Evolutionary conservation across 73 alveolate species (phyloP), one percentile per base, ranked within the genome.

Genomic region (Diophrys appendiculata): DNA sequence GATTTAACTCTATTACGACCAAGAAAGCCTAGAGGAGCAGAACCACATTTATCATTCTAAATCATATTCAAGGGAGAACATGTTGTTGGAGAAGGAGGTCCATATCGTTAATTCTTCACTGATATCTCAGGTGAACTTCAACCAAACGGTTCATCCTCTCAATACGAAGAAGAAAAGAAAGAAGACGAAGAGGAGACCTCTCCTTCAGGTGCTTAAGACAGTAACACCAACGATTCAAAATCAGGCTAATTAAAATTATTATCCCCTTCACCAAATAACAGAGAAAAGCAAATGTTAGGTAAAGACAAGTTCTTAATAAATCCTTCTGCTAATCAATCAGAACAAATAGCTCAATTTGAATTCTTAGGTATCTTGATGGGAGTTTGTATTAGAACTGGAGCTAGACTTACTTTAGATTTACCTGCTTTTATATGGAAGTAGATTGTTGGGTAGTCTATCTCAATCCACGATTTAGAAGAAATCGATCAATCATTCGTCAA

Each of bases 41-140:
- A 97, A 65, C 99, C 99, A 34, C 96, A 94, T 88, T 74, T 97
- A 31, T 95, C 99, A 56, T 97, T 97, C 80, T 95, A 94, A 73
- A 95, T 96, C 22, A 88, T 88, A 68, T 94, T 96, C 78, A 97
- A 91, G 84, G 98, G 98, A 54, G 99, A 97, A 80, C 94, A 88
- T 73, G 99, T 97, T 26, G 97, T 94, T 67, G 99, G 99, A 29
- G 95, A 92, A 73, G 98, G 98, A 5, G 99, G 99, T 0, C 99
- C 99, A 24, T 97, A 96, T 70, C 53, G 99, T 73, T 96, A 97
- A 78, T 97, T 97, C 88, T 97, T 97, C 80, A 97, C 99, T 53
- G 99, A 97, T 91, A 88, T 97, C 54, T 88, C 98, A 27, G 83
- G 87, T 71, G 99, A 97, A 84, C 86, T 96, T 18, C 95, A 93